A percentile compares a stretch with the other conserved stretches of the same genome.
phyloP scores from a whole-genome alignment of 352 stramenopile species.

The Phytophthora parvispora region DNA sequence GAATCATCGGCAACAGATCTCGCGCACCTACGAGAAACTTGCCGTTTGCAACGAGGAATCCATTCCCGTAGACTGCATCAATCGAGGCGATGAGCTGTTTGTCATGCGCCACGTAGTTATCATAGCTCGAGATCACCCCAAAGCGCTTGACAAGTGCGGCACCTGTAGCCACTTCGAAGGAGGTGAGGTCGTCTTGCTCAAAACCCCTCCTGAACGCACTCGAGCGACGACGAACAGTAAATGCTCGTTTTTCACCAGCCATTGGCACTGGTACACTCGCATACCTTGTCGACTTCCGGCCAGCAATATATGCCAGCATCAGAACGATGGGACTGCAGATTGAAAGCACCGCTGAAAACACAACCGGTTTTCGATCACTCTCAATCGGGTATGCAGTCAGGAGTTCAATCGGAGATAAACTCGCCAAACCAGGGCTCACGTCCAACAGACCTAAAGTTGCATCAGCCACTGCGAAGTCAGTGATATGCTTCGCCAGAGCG shows the following conservation, averaged over 20 bases:
- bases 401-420: constrained; percentile 27
- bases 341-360: constrained; percentile 22
- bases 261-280: not conserved
- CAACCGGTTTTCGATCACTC: constrained; percentile 11
- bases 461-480: constrained; percentile 11
- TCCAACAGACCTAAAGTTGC: constrained; percentile 5
- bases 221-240: not conserved
- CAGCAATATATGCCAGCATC: constrained; percentile 26
- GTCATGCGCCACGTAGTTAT: constrained; percentile 30
- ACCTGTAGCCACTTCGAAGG: constrained; percentile 34
- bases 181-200: constrained; percentile 16
- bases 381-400: constrained; percentile 27
- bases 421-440: constrained; percentile 11
- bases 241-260: not conserved
- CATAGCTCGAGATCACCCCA: constrained; percentile 29
- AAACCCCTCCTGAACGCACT: constrained; percentile 12
- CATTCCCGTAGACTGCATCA: constrained; percentile 50
- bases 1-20: constrained; percentile 37
- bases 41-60: constrained; percentile 46
- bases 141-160: constrained; percentile 27
- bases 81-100: constrained; percentile 30
- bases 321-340: constrained; percentile 31
- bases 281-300: constrained; percentile 18
- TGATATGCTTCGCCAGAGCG: constrained; percentile 12
- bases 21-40: constrained; percentile 44